phyloP scores from a whole-genome alignment of 1,284 basidiomycete genomes.

The Irpex lacteus region DNA sequence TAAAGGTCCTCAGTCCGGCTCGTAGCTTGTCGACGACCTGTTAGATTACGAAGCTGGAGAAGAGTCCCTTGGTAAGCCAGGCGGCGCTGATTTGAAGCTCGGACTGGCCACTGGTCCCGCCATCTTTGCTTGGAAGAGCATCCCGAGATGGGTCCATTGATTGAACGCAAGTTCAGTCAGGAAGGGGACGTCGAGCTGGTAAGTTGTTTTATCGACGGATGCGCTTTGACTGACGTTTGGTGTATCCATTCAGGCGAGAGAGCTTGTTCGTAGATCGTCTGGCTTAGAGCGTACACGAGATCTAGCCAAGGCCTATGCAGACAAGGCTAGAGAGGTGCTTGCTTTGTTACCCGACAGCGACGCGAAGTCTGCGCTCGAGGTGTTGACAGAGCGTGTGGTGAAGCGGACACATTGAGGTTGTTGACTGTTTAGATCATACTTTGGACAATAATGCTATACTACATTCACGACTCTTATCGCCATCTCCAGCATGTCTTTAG shows the following conservation, averaged over 20 bases:
- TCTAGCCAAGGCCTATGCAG: conserved; percentile 77
- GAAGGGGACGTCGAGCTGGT: conserved; percentile 87
- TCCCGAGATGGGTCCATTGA: conserved; percentile 79
- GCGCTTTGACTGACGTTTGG: conserved; percentile 1
- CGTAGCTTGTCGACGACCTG: conserved; percentile 89
- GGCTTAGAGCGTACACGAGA: conserved; percentile 80
- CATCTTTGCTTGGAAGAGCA: conserved; percentile 93
- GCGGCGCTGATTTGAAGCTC: conserved; percentile 82
- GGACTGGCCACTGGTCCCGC: conserved; percentile 92
- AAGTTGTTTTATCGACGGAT: conserved; percentile 24
- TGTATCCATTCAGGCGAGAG: conserved; percentile 56
- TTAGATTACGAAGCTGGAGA: conserved; percentile 79
- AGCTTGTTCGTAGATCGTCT: conserved; percentile 71
- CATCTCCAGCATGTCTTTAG: background rate
- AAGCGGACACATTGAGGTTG: conserved; percentile 41
- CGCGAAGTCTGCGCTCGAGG: conserved; percentile 70
- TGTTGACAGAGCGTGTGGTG: conserved; percentile 61
- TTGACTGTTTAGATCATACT: conserved; percentile 25
- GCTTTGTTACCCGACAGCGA: conserved; percentile 80
- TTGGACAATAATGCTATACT: conserved; percentile 15
- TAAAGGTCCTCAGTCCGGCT: background rate
- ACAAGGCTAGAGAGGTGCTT: conserved; percentile 73
- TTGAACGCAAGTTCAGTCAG: conserved; percentile 79
- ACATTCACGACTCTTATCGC: conserved; percentile 9
- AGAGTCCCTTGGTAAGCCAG: conserved; percentile 79